phyloP scores from a whole-genome alignment of 176 grass and related monocot genomes.

The Avena eriantha region DNA sequence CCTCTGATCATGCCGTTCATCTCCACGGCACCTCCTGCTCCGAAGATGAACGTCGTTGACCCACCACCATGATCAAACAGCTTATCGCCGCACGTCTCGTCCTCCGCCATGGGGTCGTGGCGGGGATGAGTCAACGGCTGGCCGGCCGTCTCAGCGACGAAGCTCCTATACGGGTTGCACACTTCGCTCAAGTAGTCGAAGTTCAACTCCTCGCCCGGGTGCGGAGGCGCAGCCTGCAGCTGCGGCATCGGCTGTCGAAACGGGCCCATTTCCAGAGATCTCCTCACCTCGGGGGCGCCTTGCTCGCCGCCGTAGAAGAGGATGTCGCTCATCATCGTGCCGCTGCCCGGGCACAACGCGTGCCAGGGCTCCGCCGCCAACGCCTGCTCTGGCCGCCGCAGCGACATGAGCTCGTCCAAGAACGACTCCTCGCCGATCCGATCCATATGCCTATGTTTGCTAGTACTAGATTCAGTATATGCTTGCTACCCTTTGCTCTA shows the following conservation, averaged over 20 bases:
- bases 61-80: background rate
- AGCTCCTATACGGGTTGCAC: conserved; percentile 61
- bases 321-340: conserved; percentile 55
- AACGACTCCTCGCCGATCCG: conserved; percentile 70
- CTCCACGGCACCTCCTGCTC: conserved; percentile 14
- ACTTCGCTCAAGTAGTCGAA: conserved; percentile 83
- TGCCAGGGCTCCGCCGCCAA: conserved; percentile 47
- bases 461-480: background rate
- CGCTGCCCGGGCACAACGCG: conserved; percentile 34
- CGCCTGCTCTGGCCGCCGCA: conserved; percentile 48
- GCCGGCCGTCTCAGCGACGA: background rate
- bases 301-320: conserved; percentile 59
- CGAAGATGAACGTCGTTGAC: conserved; percentile 48
- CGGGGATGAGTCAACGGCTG: background rate
- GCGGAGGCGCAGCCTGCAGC: background rate
- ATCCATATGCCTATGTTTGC: conserved; percentile 50
- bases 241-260: conserved; percentile 31
- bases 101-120: conserved; percentile 49
- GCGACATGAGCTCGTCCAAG: conserved; percentile 79
- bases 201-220: conserved; percentile 52
- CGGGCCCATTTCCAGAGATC: conserved; percentile 16
- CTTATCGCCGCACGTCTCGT: conserved; percentile 31
- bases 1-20: conserved; percentile 9
- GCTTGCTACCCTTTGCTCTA: background rate
- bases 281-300: background rate